Base-by-base conservation (phyloP, 2,329 filamentous ascomycete species). In the Talaromyces sp. region DNA sequence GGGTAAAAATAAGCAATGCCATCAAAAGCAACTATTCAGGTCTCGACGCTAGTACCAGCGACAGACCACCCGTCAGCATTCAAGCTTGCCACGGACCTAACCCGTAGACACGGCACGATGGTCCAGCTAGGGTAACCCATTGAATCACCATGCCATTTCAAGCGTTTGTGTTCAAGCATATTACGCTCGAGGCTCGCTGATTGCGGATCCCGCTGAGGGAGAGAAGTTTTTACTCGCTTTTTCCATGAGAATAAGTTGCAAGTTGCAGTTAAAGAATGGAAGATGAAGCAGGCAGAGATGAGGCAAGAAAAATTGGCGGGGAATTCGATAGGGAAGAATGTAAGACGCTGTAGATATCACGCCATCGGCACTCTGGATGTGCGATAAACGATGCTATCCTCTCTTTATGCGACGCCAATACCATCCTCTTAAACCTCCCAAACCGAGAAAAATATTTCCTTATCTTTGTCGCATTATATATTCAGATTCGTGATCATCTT, bases 331-430 rank as follows among this genome's bases (percentile, higher is more conserved):
- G 47, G 47, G 5, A 51, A 29, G 25, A 19, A 34, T 19, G 15
- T n/a, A n/a, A n/a, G n/a, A n/a, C n/a, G n/a, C n/a, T n/a, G n/a
- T n/a, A n/a, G 45, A 49, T 19, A 62, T 62, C 60, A 62, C 60
- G 45, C 43, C 60, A 62, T 62, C 34, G 19, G 19, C 31, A n/a
- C 34, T 47, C 60, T 19, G 36, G 29, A 38, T 27, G 47, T 62
- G 51, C 60, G 60, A 54, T 53, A 43, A 27, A 62, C 54, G 34
- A 54, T 62, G 60, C 47, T 62, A 62, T 54, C 51, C 0, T 36
- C 25, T 61, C 40, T 19, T 61, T 49, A 4, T 15, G 19, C 38
- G 31, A 22, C 31, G 19, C 19, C 53, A 56, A 38, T 15, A 8
- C 11, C 53, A 36, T 22, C 53, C 53, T 36, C 53, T 36, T 2